These are phyloP conservation scores for Dictyophora rubrovolvata DNA, from an alignment of 768 basidiomycete species.

Conservation along the genomic window DNA sequence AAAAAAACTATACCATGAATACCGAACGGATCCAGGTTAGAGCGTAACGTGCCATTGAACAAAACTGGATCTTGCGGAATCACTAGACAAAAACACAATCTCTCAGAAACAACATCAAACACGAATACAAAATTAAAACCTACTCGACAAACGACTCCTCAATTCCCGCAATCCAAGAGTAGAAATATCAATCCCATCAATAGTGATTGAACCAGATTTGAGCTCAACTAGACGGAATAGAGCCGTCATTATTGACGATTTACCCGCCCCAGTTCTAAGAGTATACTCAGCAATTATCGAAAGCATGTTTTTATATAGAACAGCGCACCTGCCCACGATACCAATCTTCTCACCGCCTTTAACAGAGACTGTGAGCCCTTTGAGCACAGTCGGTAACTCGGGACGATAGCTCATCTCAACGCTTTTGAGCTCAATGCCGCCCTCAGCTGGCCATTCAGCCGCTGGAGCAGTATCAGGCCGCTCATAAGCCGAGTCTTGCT, in stretches of 20 bases:
- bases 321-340: constrained; percentile 56
- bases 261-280: constrained; percentile 67
- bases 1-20: constrained; percentile 27
- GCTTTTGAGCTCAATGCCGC: constrained; percentile 63
- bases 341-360: constrained; percentile 82
- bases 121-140: neutral
- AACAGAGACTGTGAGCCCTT: constrained; percentile 64
- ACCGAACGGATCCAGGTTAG: constrained; percentile 86
- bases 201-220: constrained; percentile 55
- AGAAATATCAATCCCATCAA: constrained; percentile 81
- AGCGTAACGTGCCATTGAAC: constrained; percentile 74
- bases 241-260: constrained; percentile 83
- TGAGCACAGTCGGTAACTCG: constrained; percentile 82
- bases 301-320: neutral
- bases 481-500: constrained; percentile 71
- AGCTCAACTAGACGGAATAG: constrained; percentile 78
- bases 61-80: constrained; percentile 74
- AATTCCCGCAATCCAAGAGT: constrained; percentile 69
- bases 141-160: constrained; percentile 48
- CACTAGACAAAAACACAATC: constrained; percentile 19
- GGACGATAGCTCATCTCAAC: constrained; percentile 78
- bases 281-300: constrained; percentile 1
- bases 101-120: too few relatives aligned
- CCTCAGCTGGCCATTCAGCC: constrained; percentile 63
- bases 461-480: constrained; percentile 50